Percentiles rank a stretch among this genome's conserved stretches.
These are phyloP conservation scores for Aphanomyces euteiches DNA, from an alignment of 352 stramenopile genomes.

Conservation along the genomic window DNA sequence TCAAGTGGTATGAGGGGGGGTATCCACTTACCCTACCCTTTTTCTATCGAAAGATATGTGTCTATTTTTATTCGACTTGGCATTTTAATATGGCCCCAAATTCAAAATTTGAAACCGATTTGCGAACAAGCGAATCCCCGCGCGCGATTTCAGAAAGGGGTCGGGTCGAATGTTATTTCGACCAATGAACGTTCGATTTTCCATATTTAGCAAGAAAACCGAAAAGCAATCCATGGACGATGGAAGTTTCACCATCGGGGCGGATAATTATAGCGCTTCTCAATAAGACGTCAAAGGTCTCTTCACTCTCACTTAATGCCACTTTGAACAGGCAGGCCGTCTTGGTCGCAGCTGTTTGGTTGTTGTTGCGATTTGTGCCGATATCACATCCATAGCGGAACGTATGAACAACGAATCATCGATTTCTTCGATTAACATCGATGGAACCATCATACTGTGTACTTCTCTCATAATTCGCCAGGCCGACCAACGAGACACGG, in stretches of 20 bases:
- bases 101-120: slow-evolving; percentile 30
- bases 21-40: slow-evolving; percentile 1
- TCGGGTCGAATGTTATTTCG: background rate
- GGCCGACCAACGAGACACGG: no score
- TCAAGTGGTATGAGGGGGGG: background rate
- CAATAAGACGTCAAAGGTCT: slow-evolving; percentile 7
- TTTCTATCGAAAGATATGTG: slow-evolving; percentile 22
- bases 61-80: slow-evolving; percentile 25
- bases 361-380: no score
- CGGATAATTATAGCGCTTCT: background rate
- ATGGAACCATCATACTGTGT: no score
- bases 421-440: no score
- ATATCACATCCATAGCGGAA: no score
- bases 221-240: slow-evolving; percentile 20
- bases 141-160: background rate
- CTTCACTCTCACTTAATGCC: no score
- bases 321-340: no score
- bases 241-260: background rate
- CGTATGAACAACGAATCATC: no score
- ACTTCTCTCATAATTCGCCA: no score
- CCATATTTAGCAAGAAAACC: slow-evolving; percentile 11
- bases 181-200: slow-evolving; percentile 9
- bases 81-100: slow-evolving; percentile 11
- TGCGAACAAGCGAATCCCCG: slow-evolving; percentile 6
- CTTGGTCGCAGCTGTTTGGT: no score